Evolutionary conservation across 2,329 filamentous ascomycete genomes (phyloP), one percentile per base, ranked within the genome.

Genomic region (Arachnomyces sp.): DNA sequence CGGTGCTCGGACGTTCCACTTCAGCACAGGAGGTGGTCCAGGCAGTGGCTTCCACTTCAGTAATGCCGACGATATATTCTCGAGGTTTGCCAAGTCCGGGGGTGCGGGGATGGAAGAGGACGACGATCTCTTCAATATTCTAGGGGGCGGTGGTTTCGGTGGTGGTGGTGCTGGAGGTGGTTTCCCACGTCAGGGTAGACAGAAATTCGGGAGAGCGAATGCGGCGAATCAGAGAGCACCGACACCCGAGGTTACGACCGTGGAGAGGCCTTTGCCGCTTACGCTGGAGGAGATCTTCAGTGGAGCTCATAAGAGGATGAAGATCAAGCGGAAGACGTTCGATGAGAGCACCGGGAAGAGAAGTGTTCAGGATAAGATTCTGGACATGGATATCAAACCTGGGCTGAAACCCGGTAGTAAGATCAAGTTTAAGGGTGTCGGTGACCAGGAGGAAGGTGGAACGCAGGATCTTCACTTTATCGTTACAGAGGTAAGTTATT

Each of bases 361-460:
- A 52, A 86, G 78, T 32, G 84, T 82, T 3, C 85, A 89, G 45
- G 92, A 98, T 54, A 85, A 89, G 56, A 86, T 95, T 13, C 70
- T 98, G 21, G 88, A 94, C 58, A 90, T 96, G 38, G 87, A 88
- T 34, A 95, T 98, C 68, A 96, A 95, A 69, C 82, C 87, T 4
- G 92, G 92, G 44, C 69, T 96, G 65, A 95, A 96, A 69, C 89
- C 93, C 53, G 92, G 92, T 21, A 94, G 86, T 57, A 98, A 96
- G 74, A 95, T 98, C 66, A 95, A 95, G 67, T 98, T 95, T 60
- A 86, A 85, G 57, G 88, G 90, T 31, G 89, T 98, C n/a, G 92
- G 92, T 8, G 92, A 98, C 63, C 89, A 96, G 62, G 88, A 95
- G 46, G 92, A 96, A 58, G 92, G 92, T 31, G 90, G 90, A 11